Conservation (phyloP, 768 basidiomycete genomes). For the Macrolepiota fuliginosa region DNA sequence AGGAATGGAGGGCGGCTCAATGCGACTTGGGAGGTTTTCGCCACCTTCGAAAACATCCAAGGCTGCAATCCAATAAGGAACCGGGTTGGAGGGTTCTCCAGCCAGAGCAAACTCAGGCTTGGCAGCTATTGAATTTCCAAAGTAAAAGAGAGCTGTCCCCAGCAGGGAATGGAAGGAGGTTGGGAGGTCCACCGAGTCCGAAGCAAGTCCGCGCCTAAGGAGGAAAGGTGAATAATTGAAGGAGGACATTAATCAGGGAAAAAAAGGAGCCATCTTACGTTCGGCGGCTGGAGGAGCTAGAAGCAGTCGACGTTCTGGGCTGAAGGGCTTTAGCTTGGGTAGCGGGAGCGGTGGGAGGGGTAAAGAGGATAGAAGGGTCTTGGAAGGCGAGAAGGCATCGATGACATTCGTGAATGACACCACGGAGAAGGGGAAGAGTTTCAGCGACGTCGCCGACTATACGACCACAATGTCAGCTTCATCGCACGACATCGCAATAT, state of each 20-base stretch:
- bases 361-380: slow-evolving; percentile 55
- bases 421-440: slow-evolving; percentile 54
- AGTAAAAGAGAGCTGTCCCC: slow-evolving; percentile 61
- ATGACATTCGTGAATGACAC: slow-evolving; percentile 66
- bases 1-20: neutral
- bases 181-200: slow-evolving; percentile 44
- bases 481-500: neutral
- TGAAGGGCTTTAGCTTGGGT: neutral
- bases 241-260: neutral
- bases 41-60: slow-evolving; percentile 71
- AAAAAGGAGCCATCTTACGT: neutral
- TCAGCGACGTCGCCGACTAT: slow-evolving; percentile 45
- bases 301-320: neutral
- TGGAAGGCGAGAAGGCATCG: slow-evolving; percentile 53
- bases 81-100: slow-evolving; percentile 51
- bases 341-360: slow-evolving; percentile 15
- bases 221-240: neutral
- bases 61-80: slow-evolving; percentile 65
- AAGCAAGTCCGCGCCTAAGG: slow-evolving; percentile 25
- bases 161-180: slow-evolving; percentile 67
- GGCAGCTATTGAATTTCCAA: slow-evolving; percentile 59
- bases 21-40: slow-evolving; percentile 46
- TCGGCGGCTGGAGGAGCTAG: neutral
- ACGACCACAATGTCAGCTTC: neutral
- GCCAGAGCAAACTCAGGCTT: slow-evolving; percentile 46